Base-by-base conservation (phyloP, 202 grass and related monocot species). In the Digitaria exilis region DNA sequence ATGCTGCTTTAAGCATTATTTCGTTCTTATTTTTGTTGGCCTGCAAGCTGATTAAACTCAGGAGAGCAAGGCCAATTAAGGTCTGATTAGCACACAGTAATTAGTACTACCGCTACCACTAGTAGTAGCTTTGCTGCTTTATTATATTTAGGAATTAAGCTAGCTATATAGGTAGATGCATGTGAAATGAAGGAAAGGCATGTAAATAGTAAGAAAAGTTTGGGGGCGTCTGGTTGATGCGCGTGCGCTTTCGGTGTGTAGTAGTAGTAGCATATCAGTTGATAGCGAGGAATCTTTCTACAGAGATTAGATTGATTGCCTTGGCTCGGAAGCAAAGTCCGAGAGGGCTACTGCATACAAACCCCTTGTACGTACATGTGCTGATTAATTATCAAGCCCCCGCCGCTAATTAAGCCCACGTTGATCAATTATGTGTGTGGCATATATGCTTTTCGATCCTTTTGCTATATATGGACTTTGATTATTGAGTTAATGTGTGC, bases 321-420 rank as follows among this genome's bases (percentile, higher is more conserved):
- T 87, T 90, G 84, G 41, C 25, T 83, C n/a, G 50, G 74, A 83
- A 90, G 88, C 84, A 83, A 86, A 78, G 88, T 86, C 14, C 22
- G 41, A 65, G 49, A 79, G 30, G 54, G 78, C 72, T 66, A 42
- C 34, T 58, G n/a, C 37, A 17, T 21, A 49, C 18, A 49, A 9
- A 15, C 67, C 58, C 8, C 6, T 17, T 39, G 37, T 39, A 39
- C n/a, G n/a, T n/a, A n/a, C 73, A 19, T 44, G 73, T 76, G 59
- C 55, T 57, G 14, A 24, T 54, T 26, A 2, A 42, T 31, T 45
- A 48, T 75, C 17, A 80, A 69, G n/a, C 31, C n/a, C n/a, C 61
- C 22, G 12, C 18, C 41, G 22, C 67, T 65, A 73, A 79, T 68
- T 74, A 71, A 67, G 60, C 48, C 39, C 81, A 44, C 31, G 60